Conservation (phyloP, 73 alveolate genomes). For the Effrenium voratum region DNA sequence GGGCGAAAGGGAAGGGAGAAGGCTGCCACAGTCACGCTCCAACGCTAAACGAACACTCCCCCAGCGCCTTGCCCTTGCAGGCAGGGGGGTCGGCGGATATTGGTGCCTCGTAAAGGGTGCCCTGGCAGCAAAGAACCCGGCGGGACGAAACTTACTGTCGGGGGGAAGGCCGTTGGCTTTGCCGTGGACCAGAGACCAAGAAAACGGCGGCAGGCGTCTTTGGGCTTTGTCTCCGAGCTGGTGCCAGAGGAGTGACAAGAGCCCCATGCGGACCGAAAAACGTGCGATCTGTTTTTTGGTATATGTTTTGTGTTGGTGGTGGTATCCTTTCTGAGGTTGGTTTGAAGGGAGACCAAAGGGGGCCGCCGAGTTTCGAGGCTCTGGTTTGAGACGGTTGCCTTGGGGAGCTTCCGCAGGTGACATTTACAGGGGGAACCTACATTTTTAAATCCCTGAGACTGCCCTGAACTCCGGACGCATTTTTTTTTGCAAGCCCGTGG, state of each 20-base stretch:
- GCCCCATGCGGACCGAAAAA: background rate
- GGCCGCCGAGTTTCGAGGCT: background rate
- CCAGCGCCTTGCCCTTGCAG: too few species aligned
- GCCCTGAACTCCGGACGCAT: too few species aligned
- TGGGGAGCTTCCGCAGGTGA: background rate
- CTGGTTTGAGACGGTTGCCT: background rate
- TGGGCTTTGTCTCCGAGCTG: conserved; percentile 65
- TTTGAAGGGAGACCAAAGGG: too few species aligned
- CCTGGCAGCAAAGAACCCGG: background rate
- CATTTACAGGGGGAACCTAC: background rate
- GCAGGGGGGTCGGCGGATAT: too few species aligned
- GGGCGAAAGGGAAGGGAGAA: too few species aligned
- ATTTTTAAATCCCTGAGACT: too few species aligned
- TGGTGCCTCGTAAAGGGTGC: background rate
- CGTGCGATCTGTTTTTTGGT: background rate
- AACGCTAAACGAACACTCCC: too few species aligned
- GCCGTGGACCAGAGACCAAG: background rate
- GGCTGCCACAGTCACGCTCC: too few species aligned
- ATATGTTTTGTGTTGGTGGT: background rate
- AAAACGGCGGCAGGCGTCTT: conserved; percentile 4
- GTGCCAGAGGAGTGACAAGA: conserved; percentile 27
- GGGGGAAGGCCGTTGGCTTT: background rate
- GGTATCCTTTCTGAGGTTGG: background rate
- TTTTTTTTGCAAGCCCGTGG: too few species aligned
- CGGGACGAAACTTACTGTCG: background rate